phyloP scores from a whole-genome alignment of 805 yeast species.

The Babjeviella inositovora region DNA sequence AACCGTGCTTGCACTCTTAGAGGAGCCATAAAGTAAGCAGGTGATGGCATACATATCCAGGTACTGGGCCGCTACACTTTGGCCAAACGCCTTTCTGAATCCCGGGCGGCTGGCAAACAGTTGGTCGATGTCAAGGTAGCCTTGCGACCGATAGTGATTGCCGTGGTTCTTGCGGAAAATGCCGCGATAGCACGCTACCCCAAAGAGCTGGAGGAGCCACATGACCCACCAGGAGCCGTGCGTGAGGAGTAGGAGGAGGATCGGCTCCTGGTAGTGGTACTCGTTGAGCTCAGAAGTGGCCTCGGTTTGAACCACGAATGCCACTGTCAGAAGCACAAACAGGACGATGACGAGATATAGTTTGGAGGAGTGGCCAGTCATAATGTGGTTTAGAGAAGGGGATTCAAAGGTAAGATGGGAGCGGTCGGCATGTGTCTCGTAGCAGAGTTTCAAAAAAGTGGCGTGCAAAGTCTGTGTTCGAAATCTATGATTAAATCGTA shows the following conservation, averaged over 20 bases:
- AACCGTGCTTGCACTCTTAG: conserved; percentile 8
- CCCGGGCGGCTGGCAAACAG: conserved; percentile 12
- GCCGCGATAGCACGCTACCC: no score
- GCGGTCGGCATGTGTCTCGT: no score
- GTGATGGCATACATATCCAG: conserved; percentile 4
- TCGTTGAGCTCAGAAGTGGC: conserved; percentile 47
- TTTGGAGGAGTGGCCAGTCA: no score
- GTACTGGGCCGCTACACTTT: conserved; percentile 2
- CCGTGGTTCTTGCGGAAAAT: no score
- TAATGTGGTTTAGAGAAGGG: no score
- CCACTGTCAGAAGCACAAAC: conserved; percentile 17
- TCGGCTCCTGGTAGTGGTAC: conserved; percentile 49
- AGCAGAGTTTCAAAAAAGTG: no score
- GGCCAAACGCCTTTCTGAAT: conserved; percentile 2
- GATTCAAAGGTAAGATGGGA: no score
- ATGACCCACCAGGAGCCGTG: conserved; percentile 67
- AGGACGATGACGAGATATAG: conserved; percentile 13
- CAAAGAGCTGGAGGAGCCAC: conserved; percentile 57
- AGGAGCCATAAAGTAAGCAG: conserved; percentile 3
- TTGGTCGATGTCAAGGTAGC: conserved; percentile 27
- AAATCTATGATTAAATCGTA: no score
- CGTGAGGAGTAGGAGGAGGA: conserved; percentile 46
- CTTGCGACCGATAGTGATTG: no score
- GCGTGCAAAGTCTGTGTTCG: no score
- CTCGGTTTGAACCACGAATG: conserved; percentile 75